Conservation (phyloP, 257 asterid genomes). For the Solanum virginianum region DNA sequence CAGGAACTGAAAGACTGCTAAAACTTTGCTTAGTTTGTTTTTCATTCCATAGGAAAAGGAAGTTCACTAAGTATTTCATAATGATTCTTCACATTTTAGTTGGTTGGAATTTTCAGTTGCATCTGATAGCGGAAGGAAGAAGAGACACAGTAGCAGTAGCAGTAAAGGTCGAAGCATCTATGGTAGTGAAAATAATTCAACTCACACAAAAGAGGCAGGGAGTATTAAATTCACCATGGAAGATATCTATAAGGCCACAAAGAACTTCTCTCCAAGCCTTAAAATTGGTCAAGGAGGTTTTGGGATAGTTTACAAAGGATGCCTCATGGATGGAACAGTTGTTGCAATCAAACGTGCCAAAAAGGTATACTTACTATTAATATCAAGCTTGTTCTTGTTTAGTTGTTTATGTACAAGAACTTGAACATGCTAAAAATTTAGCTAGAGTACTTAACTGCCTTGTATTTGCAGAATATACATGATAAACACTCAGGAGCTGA, state of each 20-base stretch:
- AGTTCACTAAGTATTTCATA: background rate
- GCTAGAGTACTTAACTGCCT: background rate
- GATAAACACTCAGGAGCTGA: conserved; percentile 62
- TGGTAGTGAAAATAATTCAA: conserved; percentile 44
- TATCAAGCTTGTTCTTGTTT: background rate
- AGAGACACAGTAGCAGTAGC: conserved; percentile 32
- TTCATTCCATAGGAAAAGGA: background rate
- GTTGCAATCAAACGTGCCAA: conserved; percentile 95
- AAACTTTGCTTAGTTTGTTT: background rate
- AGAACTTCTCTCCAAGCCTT: conserved; percentile 64
- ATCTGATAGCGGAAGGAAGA: conserved; percentile 35
- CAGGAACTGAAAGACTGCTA: background rate
- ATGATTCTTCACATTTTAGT: background rate
- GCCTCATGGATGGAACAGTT: conserved; percentile 55
- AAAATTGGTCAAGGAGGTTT: conserved; percentile 97
- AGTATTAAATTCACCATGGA: conserved; percentile 47
- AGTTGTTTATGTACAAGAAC: background rate
- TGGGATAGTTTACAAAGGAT: conserved; percentile 88
- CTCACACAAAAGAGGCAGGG: conserved; percentile 30
- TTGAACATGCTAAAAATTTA: background rate
- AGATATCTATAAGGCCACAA: conserved; percentile 70
- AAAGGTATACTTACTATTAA: conserved; percentile 32
- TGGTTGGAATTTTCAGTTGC: conserved; percentile 1
- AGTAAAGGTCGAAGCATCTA: conserved; percentile 29
- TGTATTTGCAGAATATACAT: conserved; percentile 41